Conservation (phyloP, 1,284 basidiomycete genomes). For the Sanghuangporus baumii region DNA sequence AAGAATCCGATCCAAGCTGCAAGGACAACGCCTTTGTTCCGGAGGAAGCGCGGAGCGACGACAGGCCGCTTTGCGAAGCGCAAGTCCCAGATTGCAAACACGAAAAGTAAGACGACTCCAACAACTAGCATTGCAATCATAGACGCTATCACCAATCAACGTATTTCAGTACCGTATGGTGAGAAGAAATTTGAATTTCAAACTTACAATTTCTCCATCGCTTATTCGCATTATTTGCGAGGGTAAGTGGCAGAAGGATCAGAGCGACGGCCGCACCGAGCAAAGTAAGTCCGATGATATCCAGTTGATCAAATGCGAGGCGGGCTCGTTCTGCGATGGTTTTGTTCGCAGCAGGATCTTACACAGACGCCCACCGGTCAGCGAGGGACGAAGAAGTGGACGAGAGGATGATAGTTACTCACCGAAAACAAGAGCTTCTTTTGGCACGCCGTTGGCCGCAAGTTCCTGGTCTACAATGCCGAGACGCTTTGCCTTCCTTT, state of each 20-base stretch:
- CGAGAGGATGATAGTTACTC: not conserved
- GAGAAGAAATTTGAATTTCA: not conserved
- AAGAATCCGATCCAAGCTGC: slow-evolving; percentile 64
- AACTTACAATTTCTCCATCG: slow-evolving; percentile 40
- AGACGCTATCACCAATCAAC: slow-evolving; percentile 32
- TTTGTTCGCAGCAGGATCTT: not conserved
- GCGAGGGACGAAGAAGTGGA: too few relatives aligned
- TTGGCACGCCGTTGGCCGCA: not conserved
- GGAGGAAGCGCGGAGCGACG: slow-evolving; percentile 49
- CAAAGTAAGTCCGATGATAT: slow-evolving; percentile 60
- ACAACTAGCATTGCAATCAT: slow-evolving; percentile 57
- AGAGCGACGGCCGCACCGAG: slow-evolving; percentile 56
- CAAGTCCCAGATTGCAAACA: slow-evolving; percentile 45
- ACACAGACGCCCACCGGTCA: not conserved
- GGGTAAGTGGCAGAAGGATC: slow-evolving; percentile 64
- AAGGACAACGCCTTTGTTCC: slow-evolving; percentile 53
- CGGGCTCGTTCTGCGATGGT: slow-evolving; percentile 19
- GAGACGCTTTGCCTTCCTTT: slow-evolving; percentile 52
- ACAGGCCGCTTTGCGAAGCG: slow-evolving; percentile 46
- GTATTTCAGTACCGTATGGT: not conserved
- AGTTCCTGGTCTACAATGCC: slow-evolving; percentile 32
- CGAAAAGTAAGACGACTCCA: slow-evolving; percentile 34
- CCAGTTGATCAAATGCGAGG: slow-evolving; percentile 37
- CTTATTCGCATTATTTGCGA: slow-evolving; percentile 39
- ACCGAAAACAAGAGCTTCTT: not conserved